phyloP scores from a whole-genome alignment of 1,284 basidiomycete species.

The Exsudoporus floridanus region DNA sequence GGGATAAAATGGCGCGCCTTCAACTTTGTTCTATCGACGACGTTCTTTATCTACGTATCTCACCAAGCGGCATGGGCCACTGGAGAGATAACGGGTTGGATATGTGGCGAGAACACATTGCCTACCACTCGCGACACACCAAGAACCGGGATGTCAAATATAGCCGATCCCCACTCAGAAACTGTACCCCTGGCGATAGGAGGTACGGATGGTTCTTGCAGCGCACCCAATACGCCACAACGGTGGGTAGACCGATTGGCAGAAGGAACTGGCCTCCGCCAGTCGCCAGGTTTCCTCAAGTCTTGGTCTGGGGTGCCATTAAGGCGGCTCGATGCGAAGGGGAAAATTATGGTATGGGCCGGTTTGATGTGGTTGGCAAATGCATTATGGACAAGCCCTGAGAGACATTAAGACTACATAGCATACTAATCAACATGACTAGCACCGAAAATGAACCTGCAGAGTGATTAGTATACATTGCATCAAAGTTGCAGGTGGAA shows the following conservation, averaged over 20 bases:
- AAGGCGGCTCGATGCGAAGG: conserved; percentile 32
- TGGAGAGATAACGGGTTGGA: conserved; percentile 67
- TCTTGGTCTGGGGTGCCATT: conserved; percentile 34
- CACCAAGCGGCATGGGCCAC: conserved; percentile 77
- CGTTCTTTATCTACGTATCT: conserved; percentile 78
- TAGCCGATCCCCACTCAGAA: conserved; percentile 4
- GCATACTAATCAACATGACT: not conserved
- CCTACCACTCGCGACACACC: conserved; percentile 27
- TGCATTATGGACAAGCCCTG: conserved; percentile 50
- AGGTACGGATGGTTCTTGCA: not conserved
- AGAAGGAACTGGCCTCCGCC: conserved; percentile 34
- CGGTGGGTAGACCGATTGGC: conserved; percentile 60
- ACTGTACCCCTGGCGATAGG: conserved; percentile 9
- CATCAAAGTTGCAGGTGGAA: not conserved
- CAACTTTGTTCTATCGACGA: conserved; percentile 74
- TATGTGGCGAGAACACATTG: conserved; percentile 50
- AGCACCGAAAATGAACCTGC: conserved; percentile 8
- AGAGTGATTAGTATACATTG: conserved; percentile 14
- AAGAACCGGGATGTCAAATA: not conserved
- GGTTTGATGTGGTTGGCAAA: conserved; percentile 58
- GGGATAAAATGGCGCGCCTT: conserved; percentile 68
- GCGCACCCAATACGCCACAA: conserved; percentile 37
- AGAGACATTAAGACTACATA: conserved; percentile 5
- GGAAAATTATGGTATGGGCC: conserved; percentile 37
- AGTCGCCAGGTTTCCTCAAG: conserved; percentile 29